A percentile compares a stretch with the other conserved stretches of the same genome.
phyloP scores from a whole-genome alignment of 2,329 filamentous ascomycete species.

The Aspergillus ibericus region DNA sequence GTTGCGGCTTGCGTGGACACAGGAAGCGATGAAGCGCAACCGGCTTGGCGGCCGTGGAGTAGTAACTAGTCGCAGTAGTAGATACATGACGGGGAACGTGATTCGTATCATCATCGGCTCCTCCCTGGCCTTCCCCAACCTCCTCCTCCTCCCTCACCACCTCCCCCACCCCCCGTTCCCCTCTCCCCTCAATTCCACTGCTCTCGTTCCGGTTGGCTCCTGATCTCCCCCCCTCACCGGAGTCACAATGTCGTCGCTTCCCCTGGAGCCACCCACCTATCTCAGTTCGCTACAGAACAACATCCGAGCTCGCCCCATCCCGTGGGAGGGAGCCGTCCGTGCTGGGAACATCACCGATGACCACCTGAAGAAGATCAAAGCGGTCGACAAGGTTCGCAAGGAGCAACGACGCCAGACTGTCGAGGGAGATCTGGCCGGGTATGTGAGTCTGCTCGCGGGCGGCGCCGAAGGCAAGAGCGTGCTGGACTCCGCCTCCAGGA shows the following conservation, averaged over 20 bases:
- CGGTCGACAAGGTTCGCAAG: slow-evolving; percentile 92
- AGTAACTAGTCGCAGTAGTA: too few relatives aligned
- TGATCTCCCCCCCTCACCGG: slow-evolving; percentile 3
- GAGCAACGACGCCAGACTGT: slow-evolving; percentile 84
- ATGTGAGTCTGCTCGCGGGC: slow-evolving; percentile 77
- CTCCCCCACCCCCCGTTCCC: slow-evolving; percentile 5
- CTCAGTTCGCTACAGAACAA: slow-evolving; percentile 89
- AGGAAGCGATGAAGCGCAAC: slow-evolving; percentile 9
- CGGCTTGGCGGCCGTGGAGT: slow-evolving; percentile 17
- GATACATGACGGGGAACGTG: neutral
- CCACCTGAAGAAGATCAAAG: slow-evolving; percentile 92
- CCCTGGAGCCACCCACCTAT: slow-evolving; percentile 87
- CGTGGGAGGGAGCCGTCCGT: slow-evolving; percentile 94
- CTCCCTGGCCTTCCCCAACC: slow-evolving; percentile 4
- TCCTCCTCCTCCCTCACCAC: slow-evolving; percentile 11
- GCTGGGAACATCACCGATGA: slow-evolving; percentile 91
- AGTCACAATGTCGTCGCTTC: slow-evolving; percentile 59
- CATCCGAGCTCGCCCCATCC: slow-evolving; percentile 91
- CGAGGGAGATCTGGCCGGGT: slow-evolving; percentile 75
- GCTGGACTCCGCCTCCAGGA: slow-evolving; percentile 79
- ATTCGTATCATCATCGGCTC: slow-evolving; percentile 6
- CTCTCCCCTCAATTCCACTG: slow-evolving; percentile 7
- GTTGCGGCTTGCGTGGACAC: slow-evolving; percentile 22
- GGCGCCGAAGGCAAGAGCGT: slow-evolving; percentile 66
- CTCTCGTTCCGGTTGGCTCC: slow-evolving; percentile 13